phyloP scores from a whole-genome alignment of 345 rosid species.

The Linum trigynum region DNA sequence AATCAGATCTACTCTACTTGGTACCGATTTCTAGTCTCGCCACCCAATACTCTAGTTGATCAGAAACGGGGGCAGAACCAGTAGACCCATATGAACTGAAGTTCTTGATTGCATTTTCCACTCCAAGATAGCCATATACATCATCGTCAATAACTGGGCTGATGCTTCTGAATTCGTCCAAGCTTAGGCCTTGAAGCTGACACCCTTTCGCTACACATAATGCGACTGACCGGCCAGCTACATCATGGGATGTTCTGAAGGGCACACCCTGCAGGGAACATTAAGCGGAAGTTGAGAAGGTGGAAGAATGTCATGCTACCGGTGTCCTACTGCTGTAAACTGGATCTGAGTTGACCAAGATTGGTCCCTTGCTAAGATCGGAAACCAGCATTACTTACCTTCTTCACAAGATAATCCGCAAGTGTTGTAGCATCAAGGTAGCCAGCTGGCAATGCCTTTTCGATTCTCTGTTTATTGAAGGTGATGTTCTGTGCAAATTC shows the following conservation, averaged over 20 bases:
- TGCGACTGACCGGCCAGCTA: conserved; percentile 82
- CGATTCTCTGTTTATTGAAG: conserved; percentile 57
- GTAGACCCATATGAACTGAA: conserved; percentile 73
- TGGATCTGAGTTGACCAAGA: neutral
- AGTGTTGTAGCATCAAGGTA: conserved; percentile 93
- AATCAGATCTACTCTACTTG: neutral
- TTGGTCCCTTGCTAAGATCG: neutral
- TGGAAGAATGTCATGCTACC: neutral
- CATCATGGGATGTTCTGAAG: conserved; percentile 87
- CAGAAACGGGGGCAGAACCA: conserved; percentile 54
- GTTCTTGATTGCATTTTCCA: conserved; percentile 67
- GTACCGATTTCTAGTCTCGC: conserved; percentile 35
- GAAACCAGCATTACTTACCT: conserved; percentile 35
- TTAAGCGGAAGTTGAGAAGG: neutral
- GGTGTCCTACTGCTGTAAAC: neutral
- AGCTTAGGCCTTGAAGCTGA: conserved; percentile 60
- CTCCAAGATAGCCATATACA: conserved; percentile 64
- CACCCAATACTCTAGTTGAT: conserved; percentile 60
- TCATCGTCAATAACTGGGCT: conserved; percentile 60
- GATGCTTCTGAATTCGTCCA: conserved; percentile 59
- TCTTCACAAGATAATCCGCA: conserved; percentile 88
- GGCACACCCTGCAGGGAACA: conserved; percentile 57
- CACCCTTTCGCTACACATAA: conserved; percentile 62
- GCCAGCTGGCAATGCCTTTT: conserved; percentile 75
- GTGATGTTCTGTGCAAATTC: conserved; percentile 83